phyloP scores from a whole-genome alignment of 1,284 basidiomycete species.

The Testicularia cyperi region DNA sequence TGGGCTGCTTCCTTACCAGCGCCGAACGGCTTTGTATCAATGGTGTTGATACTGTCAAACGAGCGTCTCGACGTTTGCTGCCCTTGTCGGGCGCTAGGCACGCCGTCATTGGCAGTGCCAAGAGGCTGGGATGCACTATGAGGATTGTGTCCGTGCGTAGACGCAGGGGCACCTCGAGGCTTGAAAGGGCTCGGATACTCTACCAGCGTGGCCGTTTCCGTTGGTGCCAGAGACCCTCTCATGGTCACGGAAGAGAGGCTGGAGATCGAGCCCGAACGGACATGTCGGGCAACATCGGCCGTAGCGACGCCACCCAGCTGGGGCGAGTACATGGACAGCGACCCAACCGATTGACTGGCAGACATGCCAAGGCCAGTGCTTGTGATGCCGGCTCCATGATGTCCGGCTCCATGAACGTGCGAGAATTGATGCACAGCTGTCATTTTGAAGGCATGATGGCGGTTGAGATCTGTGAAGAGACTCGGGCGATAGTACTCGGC shows the following conservation, averaged over 20 bases:
- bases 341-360: conserved; percentile 16
- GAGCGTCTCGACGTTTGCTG: no score
- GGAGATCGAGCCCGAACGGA: conserved; percentile 17
- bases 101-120: no score
- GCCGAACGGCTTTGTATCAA: conserved; percentile 10
- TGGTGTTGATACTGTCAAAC: conserved; percentile 15
- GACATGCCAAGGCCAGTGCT: conserved; percentile 19
- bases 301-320: conserved; percentile 25
- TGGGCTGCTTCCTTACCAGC: conserved; percentile 11
- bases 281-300: conserved; percentile 11
- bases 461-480: conserved; percentile 56
- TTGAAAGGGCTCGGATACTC: conserved; percentile 40
- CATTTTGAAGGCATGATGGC: conserved; percentile 60
- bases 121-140: no score
- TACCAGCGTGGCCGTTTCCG: conserved; percentile 14
- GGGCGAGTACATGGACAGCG: conserved; percentile 26
- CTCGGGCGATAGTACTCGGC: conserved; percentile 57
- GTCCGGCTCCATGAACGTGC: no score
- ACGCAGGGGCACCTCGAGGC: conserved; percentile 8
- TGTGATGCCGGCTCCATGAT: conserved; percentile 11
- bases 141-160: no score
- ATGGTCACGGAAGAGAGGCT: conserved; percentile 13
- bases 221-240: conserved; percentile 3
- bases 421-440: conserved; percentile 54
- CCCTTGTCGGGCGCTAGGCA: no score